phyloP scores from a whole-genome alignment of 2,329 filamentous ascomycete genomes.

The Cercospora janseana region DNA sequence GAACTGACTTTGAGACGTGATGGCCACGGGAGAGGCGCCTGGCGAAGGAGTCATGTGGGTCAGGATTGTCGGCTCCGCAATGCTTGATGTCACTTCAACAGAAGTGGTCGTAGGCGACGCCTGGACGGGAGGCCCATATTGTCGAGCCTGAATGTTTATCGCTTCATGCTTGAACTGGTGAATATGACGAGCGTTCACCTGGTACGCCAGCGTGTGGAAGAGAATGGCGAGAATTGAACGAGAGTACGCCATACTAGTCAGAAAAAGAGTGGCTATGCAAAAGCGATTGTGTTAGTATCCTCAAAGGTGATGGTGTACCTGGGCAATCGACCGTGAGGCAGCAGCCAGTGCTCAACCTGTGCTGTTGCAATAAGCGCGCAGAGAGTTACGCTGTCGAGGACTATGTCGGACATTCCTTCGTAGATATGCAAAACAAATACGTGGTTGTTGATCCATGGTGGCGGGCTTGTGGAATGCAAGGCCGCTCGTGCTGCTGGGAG shows the following conservation, averaged over 20 bases:
- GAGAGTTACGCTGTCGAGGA: background rate
- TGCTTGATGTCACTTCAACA: constrained; percentile 17
- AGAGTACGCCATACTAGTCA: constrained; percentile 25
- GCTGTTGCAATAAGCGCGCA: constrained; percentile 5
- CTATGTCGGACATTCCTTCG: constrained; percentile 30
- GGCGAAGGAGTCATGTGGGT: constrained; percentile 46
- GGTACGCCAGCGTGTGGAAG: constrained; percentile 20
- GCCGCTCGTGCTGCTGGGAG: constrained; percentile 15
- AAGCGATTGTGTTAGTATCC: constrained; percentile 9
- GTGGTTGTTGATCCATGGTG: constrained; percentile 24
- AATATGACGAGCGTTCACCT: constrained; percentile 26
- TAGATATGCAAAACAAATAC: constrained; percentile 35
- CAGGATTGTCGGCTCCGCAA: constrained; percentile 31
- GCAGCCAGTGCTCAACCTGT: constrained; percentile 24
- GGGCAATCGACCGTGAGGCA: constrained; percentile 17
- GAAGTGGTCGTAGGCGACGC: constrained; percentile 19
- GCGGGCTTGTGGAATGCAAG: constrained; percentile 31
- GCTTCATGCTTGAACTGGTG: constrained; percentile 35
- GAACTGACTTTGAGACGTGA: constrained; percentile 46
- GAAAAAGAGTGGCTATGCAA: constrained; percentile 7
- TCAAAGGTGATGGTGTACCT: constrained; percentile 4
- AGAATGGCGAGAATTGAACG: constrained; percentile 23
- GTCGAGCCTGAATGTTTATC: constrained; percentile 30
- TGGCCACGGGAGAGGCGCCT: constrained; percentile 42
- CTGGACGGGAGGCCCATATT: constrained; percentile 25